Evolutionary conservation across 495 filamentous ascomycete species (phyloP), one percentile per base, ranked within the genome.

Genomic region (Xylaria bambusicola): DNA sequence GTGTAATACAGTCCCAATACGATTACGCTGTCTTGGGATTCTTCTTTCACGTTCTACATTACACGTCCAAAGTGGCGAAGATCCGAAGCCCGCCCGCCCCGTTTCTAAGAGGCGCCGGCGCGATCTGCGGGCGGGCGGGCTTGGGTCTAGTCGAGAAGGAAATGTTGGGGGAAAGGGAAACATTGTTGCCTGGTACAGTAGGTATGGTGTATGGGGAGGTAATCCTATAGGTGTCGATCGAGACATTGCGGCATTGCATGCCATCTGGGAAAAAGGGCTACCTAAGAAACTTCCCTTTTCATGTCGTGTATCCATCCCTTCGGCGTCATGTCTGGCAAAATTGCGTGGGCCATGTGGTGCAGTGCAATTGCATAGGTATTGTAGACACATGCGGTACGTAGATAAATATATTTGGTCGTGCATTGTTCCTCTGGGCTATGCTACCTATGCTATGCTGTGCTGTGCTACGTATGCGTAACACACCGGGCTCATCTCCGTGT

Each of bases 51-150:
- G n/a, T n/a, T 33, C 29, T 33, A 33, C 29, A 33, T 5, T 33
- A 10, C 5, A 5, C 29, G 29, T n/a, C 24, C 23, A 8, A 20
- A 21, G 52, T 54, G 52, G 52, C 52, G 36, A 44, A 54, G 20
- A 42, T 31, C 24, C 26, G 52, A 17, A 24, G 50, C 8, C 24
- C 21, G 50, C 8, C 24, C 21, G 42, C 24, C 52, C 52, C 52
- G 36, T 44, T 54, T 23, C 52, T n/a, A n/a, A n/a, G n/a, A n/a
- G n/a, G n/a, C n/a, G n/a, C n/a, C n/a, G n/a, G n/a, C n/a, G 17
- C 51, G 51, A 53, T 53, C 51, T 41, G 24, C 51, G 21, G n/a
- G 23, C 24, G 36, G 24, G 49, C 23, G 31, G 17, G 23, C 18
- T 44, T 38, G 26, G 52, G n/a, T n/a, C n/a, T n/a, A n/a, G n/a